phyloP scores from a whole-genome alignment of 352 stramenopile genomes.

The Globisporangium nunn region DNA sequence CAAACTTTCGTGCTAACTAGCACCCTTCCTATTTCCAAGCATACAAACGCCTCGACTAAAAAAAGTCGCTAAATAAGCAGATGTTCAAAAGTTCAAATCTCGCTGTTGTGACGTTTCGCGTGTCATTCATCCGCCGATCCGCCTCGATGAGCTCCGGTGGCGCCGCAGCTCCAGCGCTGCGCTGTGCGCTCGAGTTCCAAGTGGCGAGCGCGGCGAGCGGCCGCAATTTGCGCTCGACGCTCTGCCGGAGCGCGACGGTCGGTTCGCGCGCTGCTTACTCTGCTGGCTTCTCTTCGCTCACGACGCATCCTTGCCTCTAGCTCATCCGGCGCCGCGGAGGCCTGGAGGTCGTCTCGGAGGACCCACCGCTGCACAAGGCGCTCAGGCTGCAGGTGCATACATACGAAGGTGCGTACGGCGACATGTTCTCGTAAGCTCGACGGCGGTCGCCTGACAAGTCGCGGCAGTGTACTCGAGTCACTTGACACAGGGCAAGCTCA shows the following conservation, averaged over 20 bases:
- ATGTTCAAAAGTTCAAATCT: not conserved
- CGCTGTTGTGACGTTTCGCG: not conserved
- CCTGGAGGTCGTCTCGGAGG: conserved; percentile 43
- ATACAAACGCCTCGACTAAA: not conserved
- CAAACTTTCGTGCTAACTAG: not conserved
- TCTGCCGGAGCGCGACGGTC: conserved; percentile 32
- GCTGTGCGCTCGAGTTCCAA: conserved; percentile 56
- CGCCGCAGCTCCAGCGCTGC: not conserved
- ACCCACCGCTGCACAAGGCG: conserved; percentile 44
- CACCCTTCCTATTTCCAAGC: not conserved
- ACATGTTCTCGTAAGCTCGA: not conserved
- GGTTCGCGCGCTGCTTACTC: not conserved
- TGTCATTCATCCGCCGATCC: not conserved
- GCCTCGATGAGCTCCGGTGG: not conserved
- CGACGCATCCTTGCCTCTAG: conserved; percentile 5
- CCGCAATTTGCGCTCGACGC: conserved; percentile 32
- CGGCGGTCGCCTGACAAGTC: not conserved
- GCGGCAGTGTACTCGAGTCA: conserved; percentile 61
- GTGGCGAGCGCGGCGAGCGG: conserved; percentile 40
- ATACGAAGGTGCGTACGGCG: conserved; percentile 23
- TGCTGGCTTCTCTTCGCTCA: no score
- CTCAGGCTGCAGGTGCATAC: conserved; percentile 37
- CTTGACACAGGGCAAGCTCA: conserved; percentile 44
- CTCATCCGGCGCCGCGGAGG: conserved; percentile 45
- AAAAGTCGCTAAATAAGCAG: not conserved